These are phyloP conservation scores for Pseudogymnoascus sp. DNA, from an alignment of 2,329 filamentous ascomycete species.

Conservation along the genomic window DNA sequence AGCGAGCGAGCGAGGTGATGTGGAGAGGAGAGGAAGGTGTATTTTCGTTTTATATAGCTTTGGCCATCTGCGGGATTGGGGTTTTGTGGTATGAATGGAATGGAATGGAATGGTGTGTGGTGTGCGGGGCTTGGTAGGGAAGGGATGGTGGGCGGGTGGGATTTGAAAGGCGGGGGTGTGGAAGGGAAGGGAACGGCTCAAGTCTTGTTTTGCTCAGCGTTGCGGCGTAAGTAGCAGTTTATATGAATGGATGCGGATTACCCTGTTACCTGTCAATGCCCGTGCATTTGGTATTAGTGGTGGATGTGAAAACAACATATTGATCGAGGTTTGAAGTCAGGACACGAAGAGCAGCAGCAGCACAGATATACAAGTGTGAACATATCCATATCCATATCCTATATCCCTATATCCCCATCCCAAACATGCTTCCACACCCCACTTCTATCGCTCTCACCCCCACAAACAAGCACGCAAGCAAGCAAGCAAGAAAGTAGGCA, in stretches of 20 bases:
- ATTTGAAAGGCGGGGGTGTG: no score
- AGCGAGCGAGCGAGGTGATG: background rate
- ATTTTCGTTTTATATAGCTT: slow-evolving; percentile 5
- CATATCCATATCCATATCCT: background rate
- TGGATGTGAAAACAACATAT: background rate
- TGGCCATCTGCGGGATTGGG: background rate
- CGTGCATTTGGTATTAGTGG: background rate
- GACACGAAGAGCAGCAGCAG: background rate
- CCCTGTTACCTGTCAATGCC: background rate
- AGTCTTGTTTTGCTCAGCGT: slow-evolving; percentile 1
- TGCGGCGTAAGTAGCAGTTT: background rate
- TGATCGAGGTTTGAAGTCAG: background rate
- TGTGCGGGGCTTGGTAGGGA: background rate
- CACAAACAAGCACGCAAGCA: background rate
- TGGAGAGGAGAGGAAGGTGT: background rate
- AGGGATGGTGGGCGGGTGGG: background rate
- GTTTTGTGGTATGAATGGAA: background rate
- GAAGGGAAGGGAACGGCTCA: background rate
- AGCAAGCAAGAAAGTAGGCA: background rate
- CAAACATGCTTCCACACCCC: background rate
- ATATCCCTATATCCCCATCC: background rate
- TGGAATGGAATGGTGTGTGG: background rate
- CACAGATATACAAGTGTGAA: no score
- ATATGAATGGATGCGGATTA: slow-evolving; percentile 1
- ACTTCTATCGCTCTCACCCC: background rate